A percentile compares a stretch with the other conserved stretches of the same genome.
Evolutionary conservation across 495 filamentous ascomycete genomes (phyloP).

Genomic region (Penicillium dipodomyicola): DNA sequence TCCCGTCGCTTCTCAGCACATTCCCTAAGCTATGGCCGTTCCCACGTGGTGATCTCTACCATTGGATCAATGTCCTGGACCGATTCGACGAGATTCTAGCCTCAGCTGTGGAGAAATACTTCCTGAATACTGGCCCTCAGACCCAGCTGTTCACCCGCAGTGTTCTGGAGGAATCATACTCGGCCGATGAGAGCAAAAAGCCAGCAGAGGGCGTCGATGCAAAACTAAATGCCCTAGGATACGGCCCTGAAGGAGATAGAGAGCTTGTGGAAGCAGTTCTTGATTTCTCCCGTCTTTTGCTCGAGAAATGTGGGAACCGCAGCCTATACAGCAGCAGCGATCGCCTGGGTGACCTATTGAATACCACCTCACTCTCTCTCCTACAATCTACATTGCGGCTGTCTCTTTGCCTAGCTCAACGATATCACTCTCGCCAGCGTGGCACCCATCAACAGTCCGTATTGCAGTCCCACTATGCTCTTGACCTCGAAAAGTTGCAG

Average conservation of each 20-base stretch:
- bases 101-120: conserved; percentile 76
- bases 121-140: conserved; percentile 77
- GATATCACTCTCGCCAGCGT: conserved; percentile 85
- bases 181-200: conserved; percentile 35
- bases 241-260: conserved; percentile 70
- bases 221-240: conserved; percentile 58
- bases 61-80: conserved; percentile 95
- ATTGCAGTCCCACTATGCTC: conserved; percentile 85
- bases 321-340: conserved; percentile 93
- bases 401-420: conserved; percentile 77
- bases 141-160: conserved; percentile 65
- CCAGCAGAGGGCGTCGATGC: conserved; percentile 50
- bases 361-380: conserved; percentile 77
- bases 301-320: conserved; percentile 95
- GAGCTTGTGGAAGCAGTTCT: conserved; percentile 76
- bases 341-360: conserved; percentile 81
- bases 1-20: conserved; percentile 70
- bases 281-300: conserved; percentile 77
- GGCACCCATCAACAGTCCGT: conserved; percentile 66
- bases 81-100: conserved; percentile 89
- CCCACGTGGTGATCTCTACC: conserved; percentile 94
- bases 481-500: conserved; percentile 84
- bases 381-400: conserved; percentile 73
- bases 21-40: conserved; percentile 93
- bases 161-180: conserved; percentile 57